Evolutionary conservation across 768 basidiomycete genomes (phyloP), one percentile per base, ranked within the genome.

Genomic region (Lenzites betulinus): DNA sequence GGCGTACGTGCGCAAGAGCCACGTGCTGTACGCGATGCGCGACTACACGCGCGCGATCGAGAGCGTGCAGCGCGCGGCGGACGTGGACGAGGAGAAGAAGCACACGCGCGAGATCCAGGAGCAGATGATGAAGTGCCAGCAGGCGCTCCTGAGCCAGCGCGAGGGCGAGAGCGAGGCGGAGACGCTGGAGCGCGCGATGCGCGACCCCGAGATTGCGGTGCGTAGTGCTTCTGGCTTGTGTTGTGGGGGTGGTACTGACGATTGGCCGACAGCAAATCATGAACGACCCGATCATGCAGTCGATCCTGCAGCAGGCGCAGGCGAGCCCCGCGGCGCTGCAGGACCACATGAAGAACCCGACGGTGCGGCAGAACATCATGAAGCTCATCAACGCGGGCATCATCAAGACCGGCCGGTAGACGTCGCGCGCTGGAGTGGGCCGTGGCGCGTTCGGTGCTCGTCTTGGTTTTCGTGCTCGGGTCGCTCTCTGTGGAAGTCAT

Each of bases 321-420:
- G 69, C 77, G 51, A 87, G 98, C 74, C 96, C 97, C 7, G 79
- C 83, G 46, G 92, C 95, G 23, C 78, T 99, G 59, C 90, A 92
- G 73, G 93, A 97, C 67, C 96, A 99, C 76, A 90, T 98, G 89
- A 93, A 94, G 84, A 97, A 95, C 69, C 89, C 93, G 8, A 74
- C 80, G 35, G 87, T 95, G 33, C 83, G 83, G 42, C 73, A 79
- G 57, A 96, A 95, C 80, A 92, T 97, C 64, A 82, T 86, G 78
- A 95, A 95, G 76, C 80, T 98, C 49, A 79, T 96, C 69, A 91
- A 92, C 58, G 94, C 94, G 28, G 96, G 95, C 58, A 92, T 98
- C 70, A 95, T 98, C 78, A 86, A 83, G 77, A 95, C 94, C 30
- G 81, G 91, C 68, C 91, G 76, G 85, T 62, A 43, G 36, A 13